These are phyloP conservation scores for Calonectria hawksworthii DNA, from an alignment of 2,329 filamentous ascomycete species.

Conservation along the genomic window DNA sequence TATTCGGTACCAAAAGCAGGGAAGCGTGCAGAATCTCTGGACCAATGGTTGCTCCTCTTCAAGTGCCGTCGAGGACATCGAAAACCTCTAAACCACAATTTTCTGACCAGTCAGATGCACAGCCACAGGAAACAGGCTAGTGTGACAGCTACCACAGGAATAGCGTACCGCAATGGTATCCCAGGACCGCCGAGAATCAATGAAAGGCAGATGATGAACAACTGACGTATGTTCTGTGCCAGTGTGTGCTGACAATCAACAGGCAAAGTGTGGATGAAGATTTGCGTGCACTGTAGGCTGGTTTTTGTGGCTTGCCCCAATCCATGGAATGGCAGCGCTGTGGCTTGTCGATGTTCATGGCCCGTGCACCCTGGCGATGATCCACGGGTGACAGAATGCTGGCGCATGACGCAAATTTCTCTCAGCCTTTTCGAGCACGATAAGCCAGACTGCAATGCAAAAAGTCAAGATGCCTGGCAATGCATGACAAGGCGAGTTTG, in stretches of 20 bases:
- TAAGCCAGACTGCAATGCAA: neutral
- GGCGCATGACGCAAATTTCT: conserved; percentile 9
- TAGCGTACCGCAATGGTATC: neutral
- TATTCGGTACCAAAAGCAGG: neutral
- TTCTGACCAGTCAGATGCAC: neutral
- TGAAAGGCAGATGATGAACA: neutral
- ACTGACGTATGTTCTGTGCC: neutral
- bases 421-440: neutral
- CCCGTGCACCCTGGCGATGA: neutral
- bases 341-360: neutral
- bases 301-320: neutral
- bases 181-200: neutral
- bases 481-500: neutral
- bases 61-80: neutral
- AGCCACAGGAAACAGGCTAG: neutral
- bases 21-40: neutral
- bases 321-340: neutral
- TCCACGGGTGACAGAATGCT: conserved; percentile 3
- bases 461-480: neutral
- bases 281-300: conserved; percentile 5
- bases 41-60: neutral
- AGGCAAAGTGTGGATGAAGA: conserved; percentile 12
- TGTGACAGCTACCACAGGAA: neutral
- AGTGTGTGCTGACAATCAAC: neutral
- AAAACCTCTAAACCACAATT: conserved; percentile 4